Evolutionary conservation across 257 asterid genomes (phyloP).

Genomic region (Avicennia marina): DNA sequence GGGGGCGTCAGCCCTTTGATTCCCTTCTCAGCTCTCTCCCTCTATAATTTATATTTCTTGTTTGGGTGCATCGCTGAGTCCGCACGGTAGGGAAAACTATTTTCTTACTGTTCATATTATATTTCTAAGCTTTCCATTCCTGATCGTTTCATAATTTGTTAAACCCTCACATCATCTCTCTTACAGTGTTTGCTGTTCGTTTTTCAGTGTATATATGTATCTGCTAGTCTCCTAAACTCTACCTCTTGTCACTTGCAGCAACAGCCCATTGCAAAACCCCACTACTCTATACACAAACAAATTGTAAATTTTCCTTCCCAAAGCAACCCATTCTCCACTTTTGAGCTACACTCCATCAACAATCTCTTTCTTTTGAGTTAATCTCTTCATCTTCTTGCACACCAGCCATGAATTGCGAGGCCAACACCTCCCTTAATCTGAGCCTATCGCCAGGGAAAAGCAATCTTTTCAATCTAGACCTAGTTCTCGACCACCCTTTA

Average conservation of each 20-base stretch:
- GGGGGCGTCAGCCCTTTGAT: constrained; percentile 29
- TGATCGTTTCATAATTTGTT: neutral
- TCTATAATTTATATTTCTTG: neutral
- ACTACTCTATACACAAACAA: too few relatives aligned
- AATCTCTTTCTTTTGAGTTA: too few relatives aligned
- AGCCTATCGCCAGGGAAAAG: constrained; percentile 31
- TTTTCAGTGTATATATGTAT: constrained; percentile 9
- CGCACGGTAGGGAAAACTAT: neutral
- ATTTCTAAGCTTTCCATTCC: neutral
- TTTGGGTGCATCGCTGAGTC: too few relatives aligned
- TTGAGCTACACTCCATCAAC: too few relatives aligned
- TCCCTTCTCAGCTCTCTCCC: constrained; percentile 2
- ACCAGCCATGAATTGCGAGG: constrained; percentile 38
- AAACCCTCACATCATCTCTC: neutral
- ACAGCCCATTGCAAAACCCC: too few relatives aligned
- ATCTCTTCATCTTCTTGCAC: neutral
- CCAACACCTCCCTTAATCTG: constrained; percentile 49
- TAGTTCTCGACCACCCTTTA: constrained; percentile 29
- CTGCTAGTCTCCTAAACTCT: constrained; percentile 4
- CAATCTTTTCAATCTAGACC: constrained; percentile 29
- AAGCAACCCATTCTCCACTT: too few relatives aligned
- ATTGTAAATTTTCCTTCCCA: too few relatives aligned
- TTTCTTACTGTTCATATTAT: neutral
- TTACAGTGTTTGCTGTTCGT: constrained; percentile 10
- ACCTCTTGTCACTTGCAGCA: neutral